Base-by-base conservation (phyloP, 768 basidiomycete species). In the Trametes cingulata region DNA sequence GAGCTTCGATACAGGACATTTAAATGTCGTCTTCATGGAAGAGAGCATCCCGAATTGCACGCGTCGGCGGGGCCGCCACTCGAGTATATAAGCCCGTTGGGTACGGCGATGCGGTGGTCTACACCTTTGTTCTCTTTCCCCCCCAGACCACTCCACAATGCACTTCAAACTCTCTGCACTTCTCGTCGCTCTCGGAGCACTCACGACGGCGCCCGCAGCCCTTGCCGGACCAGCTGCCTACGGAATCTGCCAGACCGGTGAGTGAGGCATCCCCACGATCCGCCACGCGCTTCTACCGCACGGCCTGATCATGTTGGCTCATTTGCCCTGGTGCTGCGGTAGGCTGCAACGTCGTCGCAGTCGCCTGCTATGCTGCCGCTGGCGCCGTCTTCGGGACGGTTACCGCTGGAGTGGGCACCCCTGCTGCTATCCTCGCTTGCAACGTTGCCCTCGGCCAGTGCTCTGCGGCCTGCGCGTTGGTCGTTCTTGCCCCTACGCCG, bases 361-460 rank as follows among this genome's bases (percentile, higher is more conserved):
- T 80, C 1, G 74, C 76, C 0, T 81, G 80, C 66, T 81, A 80
- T 49, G 72, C 77, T 0, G 77, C 70, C 0, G 78, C 78, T 0
- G 79, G 79, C 0, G 56, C 68, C 40, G 75, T 73, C 0, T 81
- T 81, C 56, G 81, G 80, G 4, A 79, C 78, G 3, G 65, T 79
- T 46, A 55, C 76, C 17, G 78, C 77, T 0, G 74, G 74, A 3
- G 54, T 74, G 0, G 69, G 69, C 1, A 74, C 76, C 2, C 78
- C 80, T 0, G 67, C 77, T 1, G 75, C 68, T 7, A 71, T 77
- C 46, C 9, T 81, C 6, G 75, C 43, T 0, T 82, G 80, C 70
- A 82, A 81, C 65, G 59, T 68, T 3, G 80, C 73, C 0, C 72
- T 80, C 8, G 81, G 81, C 0, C 72, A 71, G 0, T 82, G 80